Conservation (phyloP, 2,329 filamentous ascomycete species). For the Hortaea werneckii region DNA sequence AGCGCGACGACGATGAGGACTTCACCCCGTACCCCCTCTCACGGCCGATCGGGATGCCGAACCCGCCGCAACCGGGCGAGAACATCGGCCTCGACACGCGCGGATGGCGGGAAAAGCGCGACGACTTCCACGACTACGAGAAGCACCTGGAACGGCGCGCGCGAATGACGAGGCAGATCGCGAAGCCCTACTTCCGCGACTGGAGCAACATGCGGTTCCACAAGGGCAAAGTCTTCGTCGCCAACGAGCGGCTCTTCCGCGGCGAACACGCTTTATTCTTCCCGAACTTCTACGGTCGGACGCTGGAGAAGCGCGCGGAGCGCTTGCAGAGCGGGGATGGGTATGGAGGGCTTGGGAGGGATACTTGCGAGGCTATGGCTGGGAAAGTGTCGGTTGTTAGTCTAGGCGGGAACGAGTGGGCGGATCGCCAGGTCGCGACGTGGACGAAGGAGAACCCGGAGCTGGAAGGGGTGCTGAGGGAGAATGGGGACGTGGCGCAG, state of each 20-base stretch:
- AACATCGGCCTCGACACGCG: constrained; percentile 70
- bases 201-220: constrained; percentile 75
- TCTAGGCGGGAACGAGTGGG: constrained; percentile 78
- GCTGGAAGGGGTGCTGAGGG: constrained; percentile 52
- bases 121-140: constrained; percentile 76
- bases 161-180: constrained; percentile 64
- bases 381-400: constrained; percentile 58
- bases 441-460: constrained; percentile 65
- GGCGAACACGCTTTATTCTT: constrained; percentile 78
- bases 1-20: constrained; percentile 25
- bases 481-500: constrained; percentile 51
- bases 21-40: constrained; percentile 45
- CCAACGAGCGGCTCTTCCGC: constrained; percentile 75
- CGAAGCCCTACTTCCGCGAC: constrained; percentile 90
- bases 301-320: constrained; percentile 45
- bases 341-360: constrained; percentile 31
- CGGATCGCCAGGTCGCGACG: constrained; percentile 63
- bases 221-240: constrained; percentile 84
- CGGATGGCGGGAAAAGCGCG: constrained; percentile 55
- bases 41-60: constrained; percentile 71
- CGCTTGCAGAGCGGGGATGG: constrained; percentile 38
- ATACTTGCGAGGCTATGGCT: constrained; percentile 66
- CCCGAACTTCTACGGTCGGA: constrained; percentile 78
- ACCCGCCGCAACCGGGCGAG: constrained; percentile 65
- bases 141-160: constrained; percentile 70